A percentile compares a stretch with the other conserved stretches of the same genome.
These are phyloP conservation scores for Coriaria nepalensis DNA, from an alignment of 306 rosid genomes.

Conservation along the genomic window DNA sequence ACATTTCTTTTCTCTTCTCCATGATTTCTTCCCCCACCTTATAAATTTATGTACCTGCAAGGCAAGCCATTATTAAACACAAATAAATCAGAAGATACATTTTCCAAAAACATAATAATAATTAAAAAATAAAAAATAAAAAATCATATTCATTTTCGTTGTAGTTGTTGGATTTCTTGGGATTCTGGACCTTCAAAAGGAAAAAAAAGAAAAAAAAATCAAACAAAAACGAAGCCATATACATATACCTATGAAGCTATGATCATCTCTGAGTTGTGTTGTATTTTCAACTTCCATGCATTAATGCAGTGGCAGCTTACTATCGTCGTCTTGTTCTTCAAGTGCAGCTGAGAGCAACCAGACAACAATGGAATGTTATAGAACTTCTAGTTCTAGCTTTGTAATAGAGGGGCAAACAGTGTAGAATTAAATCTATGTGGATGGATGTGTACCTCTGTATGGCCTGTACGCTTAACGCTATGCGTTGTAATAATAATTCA, in stretches of 20 bases:
- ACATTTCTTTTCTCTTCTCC: slow-evolving; percentile 19
- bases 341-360: not conserved
- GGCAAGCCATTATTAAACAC: slow-evolving; percentile 12
- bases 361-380: not conserved
- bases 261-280: too few species aligned
- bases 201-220: too few species aligned
- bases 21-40: slow-evolving; percentile 11
- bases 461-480: not conserved
- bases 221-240: too few species aligned
- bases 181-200: not conserved
- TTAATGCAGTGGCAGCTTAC: too few species aligned
- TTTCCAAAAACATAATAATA: not conserved
- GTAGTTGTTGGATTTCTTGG: too few species aligned
- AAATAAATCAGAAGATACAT: too few species aligned
- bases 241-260: too few species aligned
- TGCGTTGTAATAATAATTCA: slow-evolving; percentile 10
- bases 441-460: not conserved
- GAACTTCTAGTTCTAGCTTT: not conserved
- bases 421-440: not conserved
- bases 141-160: too few species aligned
- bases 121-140: not conserved
- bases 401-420: not conserved
- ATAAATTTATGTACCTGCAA: slow-evolving; percentile 14
- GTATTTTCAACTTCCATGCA: too few species aligned
- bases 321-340: too few species aligned